phyloP scores from a whole-genome alignment of 768 basidiomycete species.

The Kwoniella dejecticola region DNA sequence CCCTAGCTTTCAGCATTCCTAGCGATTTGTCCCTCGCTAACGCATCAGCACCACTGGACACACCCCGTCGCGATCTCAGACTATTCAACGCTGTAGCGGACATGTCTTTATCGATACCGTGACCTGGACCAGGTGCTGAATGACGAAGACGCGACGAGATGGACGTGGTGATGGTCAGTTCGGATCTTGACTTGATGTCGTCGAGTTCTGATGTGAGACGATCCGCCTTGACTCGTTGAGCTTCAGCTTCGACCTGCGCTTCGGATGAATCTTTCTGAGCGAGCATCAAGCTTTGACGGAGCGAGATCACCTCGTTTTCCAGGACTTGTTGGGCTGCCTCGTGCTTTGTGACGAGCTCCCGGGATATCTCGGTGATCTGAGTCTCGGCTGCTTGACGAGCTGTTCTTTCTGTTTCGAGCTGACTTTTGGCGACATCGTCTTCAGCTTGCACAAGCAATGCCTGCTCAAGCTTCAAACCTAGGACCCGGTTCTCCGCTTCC shows the following conservation, averaged over 20 bases:
- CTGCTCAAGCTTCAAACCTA: too few relatives aligned
- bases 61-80: constrained; percentile 2
- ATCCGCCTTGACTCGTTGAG: background rate
- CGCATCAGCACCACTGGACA: constrained; percentile 1
- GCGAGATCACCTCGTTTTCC: constrained; percentile 13
- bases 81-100: constrained; percentile 9
- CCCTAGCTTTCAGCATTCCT: constrained; percentile 11
- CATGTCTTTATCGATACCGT: constrained; percentile 14
- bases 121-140: constrained; percentile 10
- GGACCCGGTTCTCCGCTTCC: background rate
- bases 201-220: constrained; percentile 10
- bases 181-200: constrained; percentile 3
- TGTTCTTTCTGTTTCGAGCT: background rate
- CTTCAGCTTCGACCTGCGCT: background rate
- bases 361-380: background rate
- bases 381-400: constrained; percentile 13
- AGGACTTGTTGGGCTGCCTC: constrained; percentile 12
- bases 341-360: constrained; percentile 14
- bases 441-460: too few relatives aligned
- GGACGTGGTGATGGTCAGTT: constrained; percentile 15
- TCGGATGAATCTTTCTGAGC: constrained; percentile 2
- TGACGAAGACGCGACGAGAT: constrained; percentile 14
- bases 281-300: constrained; percentile 9
- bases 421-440: too few relatives aligned
- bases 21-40: constrained; percentile 10